phyloP scores from a whole-genome alignment of 2,329 filamentous ascomycete species.

The Lecanicillium sp. region DNA sequence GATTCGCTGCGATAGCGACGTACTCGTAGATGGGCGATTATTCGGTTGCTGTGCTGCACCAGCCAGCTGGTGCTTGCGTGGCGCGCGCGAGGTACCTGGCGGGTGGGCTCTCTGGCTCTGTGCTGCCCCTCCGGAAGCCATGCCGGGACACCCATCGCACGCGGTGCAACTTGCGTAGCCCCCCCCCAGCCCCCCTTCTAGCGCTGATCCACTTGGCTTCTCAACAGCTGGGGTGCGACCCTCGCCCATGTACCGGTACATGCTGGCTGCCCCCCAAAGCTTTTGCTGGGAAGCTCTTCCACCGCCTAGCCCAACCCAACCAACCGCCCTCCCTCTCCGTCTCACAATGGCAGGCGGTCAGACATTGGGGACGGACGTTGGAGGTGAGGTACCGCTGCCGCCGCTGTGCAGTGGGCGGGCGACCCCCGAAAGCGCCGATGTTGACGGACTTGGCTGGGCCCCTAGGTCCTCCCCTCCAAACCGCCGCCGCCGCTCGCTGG shows the following conservation, averaged over 20 bases:
- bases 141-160: too few relatives aligned
- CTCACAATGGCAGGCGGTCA: not conserved
- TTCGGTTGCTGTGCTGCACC: too few relatives aligned
- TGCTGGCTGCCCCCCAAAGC: conserved; percentile 7
- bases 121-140: too few relatives aligned
- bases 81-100: too few relatives aligned
- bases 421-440: not conserved
- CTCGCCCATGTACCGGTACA: conserved; percentile 10
- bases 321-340: not conserved
- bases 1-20: too few relatives aligned
- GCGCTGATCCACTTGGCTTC: conserved; percentile 9
- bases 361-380: too few relatives aligned
- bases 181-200: conserved; percentile 1
- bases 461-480: not conserved
- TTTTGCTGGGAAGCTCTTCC: conserved; percentile 4
- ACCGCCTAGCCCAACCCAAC: too few relatives aligned
- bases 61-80: too few relatives aligned
- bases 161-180: conserved; percentile 1
- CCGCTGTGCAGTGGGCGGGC: not conserved
- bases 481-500: too few relatives aligned
- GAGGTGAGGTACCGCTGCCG: not conserved
- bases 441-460: too few relatives aligned
- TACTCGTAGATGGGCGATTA: too few relatives aligned
- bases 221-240: conserved; percentile 10
- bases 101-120: too few relatives aligned